Conservation (phyloP, 2,329 filamentous ascomycete species). For the Sporothrix humicola region DNA sequence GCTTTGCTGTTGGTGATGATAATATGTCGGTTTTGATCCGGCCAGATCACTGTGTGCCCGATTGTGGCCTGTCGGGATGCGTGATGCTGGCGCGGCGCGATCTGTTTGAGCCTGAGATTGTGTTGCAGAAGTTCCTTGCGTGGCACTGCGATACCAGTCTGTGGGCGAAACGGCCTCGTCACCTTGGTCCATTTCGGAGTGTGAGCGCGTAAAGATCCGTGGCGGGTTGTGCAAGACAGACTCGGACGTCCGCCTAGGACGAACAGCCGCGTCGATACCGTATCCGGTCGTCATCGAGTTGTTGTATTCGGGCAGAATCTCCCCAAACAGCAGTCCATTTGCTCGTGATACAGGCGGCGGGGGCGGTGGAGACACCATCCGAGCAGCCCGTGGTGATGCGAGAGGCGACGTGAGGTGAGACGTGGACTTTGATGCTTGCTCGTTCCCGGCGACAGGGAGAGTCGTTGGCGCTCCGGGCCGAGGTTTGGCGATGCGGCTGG, state of each 20-base stretch:
- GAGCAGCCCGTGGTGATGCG: slow-evolving; percentile 38
- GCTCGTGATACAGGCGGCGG: slow-evolving; percentile 43
- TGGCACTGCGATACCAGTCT: slow-evolving; percentile 63
- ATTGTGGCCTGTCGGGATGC: slow-evolving; percentile 45
- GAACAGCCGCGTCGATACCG: slow-evolving; percentile 59
- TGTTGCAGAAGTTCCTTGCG: background rate
- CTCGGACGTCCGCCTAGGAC: slow-evolving; percentile 71
- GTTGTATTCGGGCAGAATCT: slow-evolving; percentile 67
- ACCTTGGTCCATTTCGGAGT: slow-evolving; percentile 61
- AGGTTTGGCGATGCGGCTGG: slow-evolving; percentile 63
- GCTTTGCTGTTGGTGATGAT: slow-evolving; percentile 14
- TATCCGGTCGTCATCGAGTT: slow-evolving; percentile 61
- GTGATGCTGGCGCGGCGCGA: slow-evolving; percentile 1
- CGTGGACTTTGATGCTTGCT: slow-evolving; percentile 53
- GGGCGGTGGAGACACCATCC: slow-evolving; percentile 40
- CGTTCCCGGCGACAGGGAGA: slow-evolving; percentile 44
- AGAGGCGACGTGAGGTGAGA: slow-evolving; percentile 50
- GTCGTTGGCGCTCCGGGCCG: slow-evolving; percentile 44
- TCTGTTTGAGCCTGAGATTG: background rate
- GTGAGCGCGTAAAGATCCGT: slow-evolving; percentile 53
- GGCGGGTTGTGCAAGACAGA: slow-evolving; percentile 65
- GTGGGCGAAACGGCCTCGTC: slow-evolving; percentile 68
- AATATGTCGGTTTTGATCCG: slow-evolving; percentile 31
- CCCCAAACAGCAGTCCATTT: slow-evolving; percentile 73
- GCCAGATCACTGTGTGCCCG: slow-evolving; percentile 67